Base-by-base conservation (phyloP, 441 rosid species). In the Euphorbia celastroides region DNA sequence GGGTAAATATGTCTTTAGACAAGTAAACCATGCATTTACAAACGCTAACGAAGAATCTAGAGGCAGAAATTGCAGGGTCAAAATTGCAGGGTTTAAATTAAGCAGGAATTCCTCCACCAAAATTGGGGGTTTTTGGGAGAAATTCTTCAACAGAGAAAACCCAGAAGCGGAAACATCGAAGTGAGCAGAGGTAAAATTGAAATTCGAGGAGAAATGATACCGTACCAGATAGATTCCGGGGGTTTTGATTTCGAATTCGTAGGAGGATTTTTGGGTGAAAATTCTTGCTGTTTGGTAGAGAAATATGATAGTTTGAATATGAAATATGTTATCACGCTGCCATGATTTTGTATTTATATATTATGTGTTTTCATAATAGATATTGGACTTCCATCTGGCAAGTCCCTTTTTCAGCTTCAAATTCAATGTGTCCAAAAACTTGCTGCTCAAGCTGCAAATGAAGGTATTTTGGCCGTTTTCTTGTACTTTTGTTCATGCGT, bases 311-410 rank as follows among this genome's bases (percentile, higher is more conserved):
- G 57, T 78, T 62, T 26, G 1, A 31, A 66, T 74, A 62, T 51
- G 36, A 57, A 48, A 32, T 58, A 19, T 68, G 28, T 54, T 67
- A 19, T 52, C 25, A 56, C 57, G 14, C 31, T 50, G 65, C 42
- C 23, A 60, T 31, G 2, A 10, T 55, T 75, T 70, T 26, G 56
- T 65, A 25, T 50, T 30, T 56, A 62, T 52, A 27, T 71, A 62
- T 60, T 61, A 30, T 52, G 23, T 60, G 12, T 65, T 78, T 71
- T 72, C 26, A 57, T 81, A 80, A 64, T 76, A 95, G 99, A 88
- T 74, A 74, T 95, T 64, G 99, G 97, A 65, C 96, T 95, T 75
- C 99, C 97, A 75, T 95, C 97, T 59, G 98, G 98, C 64, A 95
- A 95, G 79, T 90, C 99, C 19, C 97, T 95, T 70, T 92, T 92